Evolutionary conservation across 805 yeast species (phyloP).

Genomic region (Saccharomycopsis lassenensis): DNA sequence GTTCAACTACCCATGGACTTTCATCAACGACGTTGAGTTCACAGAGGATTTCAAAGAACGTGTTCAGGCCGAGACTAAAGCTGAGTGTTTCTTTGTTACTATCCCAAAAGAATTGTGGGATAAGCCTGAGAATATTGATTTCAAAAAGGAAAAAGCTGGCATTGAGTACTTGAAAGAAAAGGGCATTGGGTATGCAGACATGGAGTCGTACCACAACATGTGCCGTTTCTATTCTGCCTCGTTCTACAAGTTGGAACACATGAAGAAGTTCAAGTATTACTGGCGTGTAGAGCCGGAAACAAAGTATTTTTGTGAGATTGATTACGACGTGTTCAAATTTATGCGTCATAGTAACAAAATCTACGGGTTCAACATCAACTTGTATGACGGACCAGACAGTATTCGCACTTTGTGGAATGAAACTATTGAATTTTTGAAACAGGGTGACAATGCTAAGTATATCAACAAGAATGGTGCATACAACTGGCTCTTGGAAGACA

Average conservation of each 20-base stretch:
- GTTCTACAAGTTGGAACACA: slow-evolving; percentile 53
- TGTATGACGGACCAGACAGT: slow-evolving; percentile 62
- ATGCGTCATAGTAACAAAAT: slow-evolving; percentile 55
- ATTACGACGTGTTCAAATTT: slow-evolving; percentile 70
- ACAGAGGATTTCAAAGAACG: slow-evolving; percentile 40
- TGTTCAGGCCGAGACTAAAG: slow-evolving; percentile 27
- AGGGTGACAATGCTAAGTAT: slow-evolving; percentile 47
- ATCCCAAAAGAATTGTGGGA: slow-evolving; percentile 42
- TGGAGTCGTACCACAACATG: slow-evolving; percentile 68
- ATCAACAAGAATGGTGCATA: slow-evolving; percentile 48
- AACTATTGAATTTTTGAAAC: slow-evolving; percentile 48
- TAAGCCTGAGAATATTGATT: slow-evolving; percentile 47
- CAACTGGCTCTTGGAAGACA: slow-evolving; percentile 51
- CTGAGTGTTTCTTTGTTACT: slow-evolving; percentile 36
- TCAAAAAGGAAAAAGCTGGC: slow-evolving; percentile 29
- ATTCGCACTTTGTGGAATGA: slow-evolving; percentile 58
- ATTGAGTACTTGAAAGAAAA: slow-evolving; percentile 30
- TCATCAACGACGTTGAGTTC: slow-evolving; percentile 63
- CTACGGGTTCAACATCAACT: slow-evolving; percentile 61
- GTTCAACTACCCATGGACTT: slow-evolving; percentile 72
- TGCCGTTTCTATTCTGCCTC: slow-evolving; percentile 64
- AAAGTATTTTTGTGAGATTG: slow-evolving; percentile 52
- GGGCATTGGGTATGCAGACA: slow-evolving; percentile 50
- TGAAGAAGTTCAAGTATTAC: slow-evolving; percentile 53
- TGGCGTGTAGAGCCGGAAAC: slow-evolving; percentile 80